Evolutionary conservation across 495 filamentous ascomycete species (phyloP), one percentile per base, ranked within the genome.

Genomic region (Aspergillus hancockii): DNA sequence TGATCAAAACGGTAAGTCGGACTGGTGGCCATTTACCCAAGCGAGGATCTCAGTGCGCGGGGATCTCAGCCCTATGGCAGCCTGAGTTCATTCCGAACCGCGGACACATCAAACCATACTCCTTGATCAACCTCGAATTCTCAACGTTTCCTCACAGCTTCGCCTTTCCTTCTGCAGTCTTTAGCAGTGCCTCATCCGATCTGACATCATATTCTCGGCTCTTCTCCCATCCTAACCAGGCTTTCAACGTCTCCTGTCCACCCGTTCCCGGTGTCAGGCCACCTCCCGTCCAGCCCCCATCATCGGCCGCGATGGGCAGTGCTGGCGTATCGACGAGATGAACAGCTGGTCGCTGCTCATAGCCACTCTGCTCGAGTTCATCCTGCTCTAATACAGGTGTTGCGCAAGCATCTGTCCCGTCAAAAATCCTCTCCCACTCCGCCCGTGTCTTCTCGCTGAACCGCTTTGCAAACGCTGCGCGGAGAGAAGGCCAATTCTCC

Each of bases 331-430:
- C 78, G 25, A 76, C 75, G 61, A 97, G 71, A 32, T 86, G 84
- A 9, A 97, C 90, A 12, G 84, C 73, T 22, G 91, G 88, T 60
- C 91, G 75, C 68, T 93, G 91, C 58, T 95, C 88, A 60, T 86
- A 91, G 6, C 79, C 77, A 30, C 78, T 69, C n/a, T 73, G 69
- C 67, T 90, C 83, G 55, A 97, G 75, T 73, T 97, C 93, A 0
- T 41, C 61, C 64, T 89, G 88, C 45, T 84, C 86, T 52, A 96
- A 71, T 3, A 98, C 90, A 2, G 93, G 92, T 21, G 92, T 93
- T 56, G 89, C 91, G 71, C 93, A 98, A 9, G 93, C 92, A 78
- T 98, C 93, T 0, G 86, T 93, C 18, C 89, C 89, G 64, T 94
- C 89, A 70, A 96, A 98, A 3, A 95, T 71, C 7, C 54, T 63